Conservation (phyloP, 257 asterid species). For the Osmanthus fragrans region DNA sequence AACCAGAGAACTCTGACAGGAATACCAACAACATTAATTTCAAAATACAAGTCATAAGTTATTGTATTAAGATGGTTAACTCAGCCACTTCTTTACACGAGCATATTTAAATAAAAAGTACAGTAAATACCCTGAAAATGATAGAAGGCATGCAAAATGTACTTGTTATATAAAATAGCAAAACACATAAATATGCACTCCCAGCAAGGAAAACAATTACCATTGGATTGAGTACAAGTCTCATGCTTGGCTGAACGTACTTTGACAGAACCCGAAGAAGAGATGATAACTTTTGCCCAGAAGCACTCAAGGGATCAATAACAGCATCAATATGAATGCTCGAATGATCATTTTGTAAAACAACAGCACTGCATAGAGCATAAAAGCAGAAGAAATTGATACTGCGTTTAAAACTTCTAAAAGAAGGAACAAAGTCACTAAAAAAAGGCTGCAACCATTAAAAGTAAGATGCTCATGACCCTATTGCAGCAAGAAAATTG, state of each 20-base stretch:
- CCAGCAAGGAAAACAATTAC: conserved; percentile 41
- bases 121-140: background rate
- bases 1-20: conserved; percentile 84
- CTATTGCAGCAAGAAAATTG: background rate
- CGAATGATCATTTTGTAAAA: conserved; percentile 65
- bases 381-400: conserved; percentile 24
- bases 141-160: background rate
- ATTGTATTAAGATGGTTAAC: background rate
- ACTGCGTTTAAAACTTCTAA: conserved; percentile 4
- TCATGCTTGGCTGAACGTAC: conserved; percentile 84
- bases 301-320: conserved; percentile 92
- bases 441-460: background rate
- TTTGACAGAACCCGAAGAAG: conserved; percentile 83
- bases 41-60: conserved; percentile 13
- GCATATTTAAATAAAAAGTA: background rate
- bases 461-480: background rate
- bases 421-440: background rate
- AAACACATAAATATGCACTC: background rate
- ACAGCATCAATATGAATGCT: conserved; percentile 97
- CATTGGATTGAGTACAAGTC: conserved; percentile 95
- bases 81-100: conserved; percentile 2
- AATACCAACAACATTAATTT: conserved; percentile 21
- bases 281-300: conserved; percentile 94
- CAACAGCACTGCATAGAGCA: conserved; percentile 73
- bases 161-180: background rate